Evolutionary conservation across 2,329 filamentous ascomycete species (phyloP), one percentile per base, ranked within the genome.

Genomic region (Xylariaceae sp.): DNA sequence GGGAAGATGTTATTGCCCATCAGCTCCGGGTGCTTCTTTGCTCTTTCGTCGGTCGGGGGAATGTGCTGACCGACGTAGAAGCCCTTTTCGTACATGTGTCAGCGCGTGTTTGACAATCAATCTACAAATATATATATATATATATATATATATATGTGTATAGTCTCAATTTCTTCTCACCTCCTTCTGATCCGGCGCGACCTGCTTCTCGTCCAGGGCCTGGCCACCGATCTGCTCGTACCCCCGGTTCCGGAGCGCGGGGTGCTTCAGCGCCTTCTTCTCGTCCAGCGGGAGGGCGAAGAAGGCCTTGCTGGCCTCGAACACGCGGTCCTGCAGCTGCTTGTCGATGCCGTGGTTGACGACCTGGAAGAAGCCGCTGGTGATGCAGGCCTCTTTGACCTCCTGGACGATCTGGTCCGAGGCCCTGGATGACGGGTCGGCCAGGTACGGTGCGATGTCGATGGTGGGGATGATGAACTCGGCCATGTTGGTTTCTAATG

Each of bases 341-440:
- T 60, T 45, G 1, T 68, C 55, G 3, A 79, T 63, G 3, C 65
- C 60, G 50, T 78, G 73, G 7, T 69, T 68, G 7, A 63, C 62
- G 37, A 79, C 65, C 49, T 76, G 72, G 58, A 78, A 76, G 57
- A 78, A 78, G 3, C 74, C 74, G 26, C 62, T 74, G 49, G 60
- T 66, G 4, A 56, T 63, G 48, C 61, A 64, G 3, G 61, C 62
- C 13, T 50, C 43, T 7, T 55, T 53, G 6, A 64, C 59, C 22
- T 60, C 52, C 4, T 54, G 50, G n/a, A 64, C 52, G 9, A 64
- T 52, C 18, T 39, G 39, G 16, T 47, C 51, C 8, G 58, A 50
- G 7, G 47, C 55, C 22, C 49, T 47, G 18, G 59, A 60, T 1
- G 41, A 34, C 13, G 61, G 53, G 38, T 63, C 55, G 19, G 49